Conservation (phyloP, 2,329 filamentous ascomycete genomes). For the Colletotrichum zoysiae region DNA sequence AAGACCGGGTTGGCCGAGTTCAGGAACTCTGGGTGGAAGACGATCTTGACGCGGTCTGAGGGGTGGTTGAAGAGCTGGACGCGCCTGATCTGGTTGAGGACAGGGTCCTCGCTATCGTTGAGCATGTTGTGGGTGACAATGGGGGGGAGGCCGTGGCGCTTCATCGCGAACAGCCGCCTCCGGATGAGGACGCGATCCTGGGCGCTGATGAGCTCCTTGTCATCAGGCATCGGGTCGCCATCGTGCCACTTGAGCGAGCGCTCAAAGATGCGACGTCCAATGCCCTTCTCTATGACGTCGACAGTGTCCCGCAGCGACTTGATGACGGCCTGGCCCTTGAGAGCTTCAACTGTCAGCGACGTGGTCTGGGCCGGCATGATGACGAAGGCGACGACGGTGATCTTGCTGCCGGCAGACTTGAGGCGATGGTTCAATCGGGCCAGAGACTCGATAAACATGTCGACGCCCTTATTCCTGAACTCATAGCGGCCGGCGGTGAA, state of each 20-base stretch:
- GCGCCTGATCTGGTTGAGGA: conserved; percentile 94
- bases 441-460: conserved; percentile 99
- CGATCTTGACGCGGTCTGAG: conserved; percentile 92
- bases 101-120: conserved; percentile 92
- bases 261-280: conserved; percentile 94
- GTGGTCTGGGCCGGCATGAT: conserved; percentile 99
- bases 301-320: conserved; percentile 95
- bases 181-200: conserved; percentile 94
- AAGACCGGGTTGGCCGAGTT: conserved; percentile 96
- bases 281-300: conserved; percentile 90
- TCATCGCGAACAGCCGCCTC: conserved; percentile 95
- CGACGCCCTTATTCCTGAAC: conserved; percentile 97
- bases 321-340: conserved; percentile 97
- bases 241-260: conserved; percentile 96
- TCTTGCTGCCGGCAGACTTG: conserved; percentile 87
- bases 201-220: conserved; percentile 93
- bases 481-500: conserved; percentile 98
- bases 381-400: conserved; percentile 95
- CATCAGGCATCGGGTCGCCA: conserved; percentile 91
- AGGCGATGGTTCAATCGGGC: conserved; percentile 94
- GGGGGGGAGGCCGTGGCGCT: conserved; percentile 87
- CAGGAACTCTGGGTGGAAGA: conserved; percentile 98
- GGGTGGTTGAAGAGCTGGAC: conserved; percentile 98
- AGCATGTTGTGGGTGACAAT: conserved; percentile 99
- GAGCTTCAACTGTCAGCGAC: conserved; percentile 92